A percentile compares a stretch with the other conserved stretches of the same genome.
phyloP scores from a whole-genome alignment of 257 asterid genomes.

The Ocimum tenuiflorum region DNA sequence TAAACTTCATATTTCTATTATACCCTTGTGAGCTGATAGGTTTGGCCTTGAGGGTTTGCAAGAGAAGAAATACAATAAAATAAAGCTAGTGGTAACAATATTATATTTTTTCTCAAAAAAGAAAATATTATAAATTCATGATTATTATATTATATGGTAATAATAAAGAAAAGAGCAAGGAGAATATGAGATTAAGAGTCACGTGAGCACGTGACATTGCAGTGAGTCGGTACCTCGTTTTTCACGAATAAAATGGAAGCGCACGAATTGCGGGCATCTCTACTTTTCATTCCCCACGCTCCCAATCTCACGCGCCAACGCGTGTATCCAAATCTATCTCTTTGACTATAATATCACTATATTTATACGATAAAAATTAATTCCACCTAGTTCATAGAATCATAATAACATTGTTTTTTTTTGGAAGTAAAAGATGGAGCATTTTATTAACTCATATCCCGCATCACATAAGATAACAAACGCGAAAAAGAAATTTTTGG shows the following conservation, averaged over 20 bases:
- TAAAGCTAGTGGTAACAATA: neutral
- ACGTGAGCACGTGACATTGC: constrained; percentile 79
- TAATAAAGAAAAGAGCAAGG: constrained; percentile 20
- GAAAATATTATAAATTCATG: neutral
- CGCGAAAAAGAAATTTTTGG: too few species aligned
- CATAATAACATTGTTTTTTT: too few species aligned
- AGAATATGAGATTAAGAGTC: constrained; percentile 43
- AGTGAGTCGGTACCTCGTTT: constrained; percentile 86
- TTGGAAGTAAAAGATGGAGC: too few species aligned
- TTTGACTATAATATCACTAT: too few species aligned
- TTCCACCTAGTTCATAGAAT: too few species aligned
- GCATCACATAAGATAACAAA: too few species aligned
- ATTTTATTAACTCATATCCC: too few species aligned
- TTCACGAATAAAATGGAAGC: constrained; percentile 34
- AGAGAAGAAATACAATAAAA: neutral
- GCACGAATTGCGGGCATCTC: constrained; percentile 70
- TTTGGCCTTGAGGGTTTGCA: too few species aligned
- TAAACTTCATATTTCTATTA: too few species aligned
- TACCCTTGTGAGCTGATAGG: too few species aligned
- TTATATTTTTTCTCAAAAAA: too few species aligned
- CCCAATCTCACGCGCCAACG: constrained; percentile 13
- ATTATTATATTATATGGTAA: neutral
- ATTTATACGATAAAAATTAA: too few species aligned
- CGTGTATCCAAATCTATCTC: neutral
- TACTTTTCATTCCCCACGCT: constrained; percentile 8